Base-by-base conservation (phyloP, 352 stramenopile genomes). In the Globisporangium spiculum region DNA sequence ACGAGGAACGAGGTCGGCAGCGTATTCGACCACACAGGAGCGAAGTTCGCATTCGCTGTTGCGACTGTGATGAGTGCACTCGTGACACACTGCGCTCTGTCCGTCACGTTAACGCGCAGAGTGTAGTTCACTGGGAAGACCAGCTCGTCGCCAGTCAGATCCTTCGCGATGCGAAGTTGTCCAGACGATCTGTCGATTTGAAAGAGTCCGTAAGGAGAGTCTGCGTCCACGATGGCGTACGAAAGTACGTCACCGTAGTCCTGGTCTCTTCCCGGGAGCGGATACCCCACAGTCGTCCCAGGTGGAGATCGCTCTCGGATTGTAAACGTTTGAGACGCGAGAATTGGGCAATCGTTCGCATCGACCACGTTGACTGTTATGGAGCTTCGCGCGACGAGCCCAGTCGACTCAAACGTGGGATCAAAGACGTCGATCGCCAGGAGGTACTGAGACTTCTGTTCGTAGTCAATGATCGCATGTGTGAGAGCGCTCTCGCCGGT, bases 281-380 rank as follows among this genome's bases (percentile, higher is more conserved):
- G 82, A 61, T 83, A 88, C 14, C 82, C 82, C 8, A 90, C 71
- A 4, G 75, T 63, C 8, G 77, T 78, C 20, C 68, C 72, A 57
- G 46, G 54, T 0, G 55, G 0, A 2, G 77, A 66, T 4, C 74
- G 65, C 61, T 90, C 82, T 26, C 73, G 68, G n/a, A 90, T 55
- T 50, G 75, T 79, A 41, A 88, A 88, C 12, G 36, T 46, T 24
- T 83, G 56, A 4, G 78, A 48, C 5, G 30, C 30, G 2, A 90
- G 55, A 8, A 67, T 79, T n/a, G 82, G 82, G 52, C 82, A 90
- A 30, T 90, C 82, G 68, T 90, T 90, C 3, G 78, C 70, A 50
- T 90, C 73, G 10, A 81, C 27, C 16, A 88, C 67, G 6, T 68
- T 70, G 10, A 90, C 71, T 0, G 59, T 71, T 22, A 88, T 66